phyloP scores from a whole-genome alignment of 495 filamentous ascomycete genomes.

The Amphirosellinia nigrospora region DNA sequence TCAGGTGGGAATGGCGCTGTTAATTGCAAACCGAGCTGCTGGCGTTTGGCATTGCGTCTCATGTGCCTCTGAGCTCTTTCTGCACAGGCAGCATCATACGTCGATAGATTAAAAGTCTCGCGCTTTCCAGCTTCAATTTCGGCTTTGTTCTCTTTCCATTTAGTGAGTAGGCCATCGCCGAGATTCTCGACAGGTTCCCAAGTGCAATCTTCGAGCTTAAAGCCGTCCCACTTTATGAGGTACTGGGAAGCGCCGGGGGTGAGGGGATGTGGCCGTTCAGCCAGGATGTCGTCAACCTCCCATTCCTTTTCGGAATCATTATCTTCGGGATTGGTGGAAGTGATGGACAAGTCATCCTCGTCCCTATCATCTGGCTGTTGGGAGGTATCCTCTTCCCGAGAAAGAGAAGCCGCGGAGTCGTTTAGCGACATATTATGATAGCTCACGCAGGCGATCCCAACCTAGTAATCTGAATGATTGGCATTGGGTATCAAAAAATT shows the following conservation, averaged over 20 bases:
- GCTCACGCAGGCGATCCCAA: not conserved
- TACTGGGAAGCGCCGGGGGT: slow-evolving; percentile 54
- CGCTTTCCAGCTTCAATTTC: slow-evolving; percentile 49
- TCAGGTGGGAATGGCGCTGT: slow-evolving; percentile 30
- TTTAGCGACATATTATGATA: slow-evolving; percentile 5
- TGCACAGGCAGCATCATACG: slow-evolving; percentile 46
- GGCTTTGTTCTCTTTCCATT: slow-evolving; percentile 62
- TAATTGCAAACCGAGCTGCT: slow-evolving; percentile 41
- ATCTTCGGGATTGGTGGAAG: slow-evolving; percentile 61
- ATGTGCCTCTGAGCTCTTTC: slow-evolving; percentile 46
- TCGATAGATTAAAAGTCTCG: slow-evolving; percentile 55
- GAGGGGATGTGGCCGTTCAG: slow-evolving; percentile 47
- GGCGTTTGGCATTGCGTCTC: slow-evolving; percentile 55
- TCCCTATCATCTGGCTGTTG: slow-evolving; percentile 39
- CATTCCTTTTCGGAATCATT: slow-evolving; percentile 52
- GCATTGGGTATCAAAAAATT: not conserved
- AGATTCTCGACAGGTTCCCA: slow-evolving; percentile 71
- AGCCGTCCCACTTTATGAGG: slow-evolving; percentile 73
- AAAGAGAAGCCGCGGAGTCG: not conserved
- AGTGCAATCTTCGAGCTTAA: slow-evolving; percentile 59
- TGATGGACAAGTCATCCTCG: slow-evolving; percentile 66
- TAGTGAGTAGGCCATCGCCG: slow-evolving; percentile 49
- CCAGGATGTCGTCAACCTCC: slow-evolving; percentile 57
- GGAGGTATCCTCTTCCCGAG: slow-evolving; percentile 4
- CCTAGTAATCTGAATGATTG: not conserved